Conservation (phyloP, 805 yeast genomes). For the Naumovozyma castellii region DNA sequence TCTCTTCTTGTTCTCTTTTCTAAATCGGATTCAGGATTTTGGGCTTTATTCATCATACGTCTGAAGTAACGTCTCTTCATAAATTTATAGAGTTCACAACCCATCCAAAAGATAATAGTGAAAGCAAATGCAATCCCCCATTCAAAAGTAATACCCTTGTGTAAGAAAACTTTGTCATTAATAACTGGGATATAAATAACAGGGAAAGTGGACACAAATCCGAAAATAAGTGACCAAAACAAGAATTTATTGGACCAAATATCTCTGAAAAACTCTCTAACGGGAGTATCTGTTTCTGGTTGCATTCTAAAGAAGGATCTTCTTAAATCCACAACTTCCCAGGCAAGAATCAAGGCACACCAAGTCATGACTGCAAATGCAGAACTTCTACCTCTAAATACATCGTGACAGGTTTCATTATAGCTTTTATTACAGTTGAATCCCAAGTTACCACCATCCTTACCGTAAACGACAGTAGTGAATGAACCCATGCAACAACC, state of each 20-base stretch:
- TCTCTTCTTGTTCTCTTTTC: constrained; percentile 39
- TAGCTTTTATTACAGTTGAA: constrained; percentile 47
- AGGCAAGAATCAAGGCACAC: constrained; percentile 72
- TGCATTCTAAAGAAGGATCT: constrained; percentile 64
- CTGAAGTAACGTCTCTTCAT: constrained; percentile 49
- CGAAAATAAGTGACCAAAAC: constrained; percentile 72
- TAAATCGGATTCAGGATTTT: constrained; percentile 55
- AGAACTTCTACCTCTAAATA: constrained; percentile 67
- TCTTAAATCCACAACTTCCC: constrained; percentile 73
- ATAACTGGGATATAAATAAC: constrained; percentile 84
- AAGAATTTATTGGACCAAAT: constrained; percentile 67
- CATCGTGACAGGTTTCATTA: constrained; percentile 44
- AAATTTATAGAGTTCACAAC: constrained; percentile 61
- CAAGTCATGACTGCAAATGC: constrained; percentile 79
- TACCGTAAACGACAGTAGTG: constrained; percentile 55
- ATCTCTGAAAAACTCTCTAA: constrained; percentile 51
- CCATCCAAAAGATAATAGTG: constrained; percentile 45
- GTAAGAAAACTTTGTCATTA: constrained; percentile 65
- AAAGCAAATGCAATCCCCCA: constrained; percentile 70
- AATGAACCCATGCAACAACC: constrained; percentile 58
- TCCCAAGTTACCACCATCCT: constrained; percentile 60
- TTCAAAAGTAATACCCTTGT: constrained; percentile 61
- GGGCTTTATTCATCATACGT: constrained; percentile 31
- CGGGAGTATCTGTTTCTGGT: constrained; percentile 52
- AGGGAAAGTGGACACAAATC: constrained; percentile 66